Conservation (phyloP, 805 yeast genomes). For the Candida silvatica region DNA sequence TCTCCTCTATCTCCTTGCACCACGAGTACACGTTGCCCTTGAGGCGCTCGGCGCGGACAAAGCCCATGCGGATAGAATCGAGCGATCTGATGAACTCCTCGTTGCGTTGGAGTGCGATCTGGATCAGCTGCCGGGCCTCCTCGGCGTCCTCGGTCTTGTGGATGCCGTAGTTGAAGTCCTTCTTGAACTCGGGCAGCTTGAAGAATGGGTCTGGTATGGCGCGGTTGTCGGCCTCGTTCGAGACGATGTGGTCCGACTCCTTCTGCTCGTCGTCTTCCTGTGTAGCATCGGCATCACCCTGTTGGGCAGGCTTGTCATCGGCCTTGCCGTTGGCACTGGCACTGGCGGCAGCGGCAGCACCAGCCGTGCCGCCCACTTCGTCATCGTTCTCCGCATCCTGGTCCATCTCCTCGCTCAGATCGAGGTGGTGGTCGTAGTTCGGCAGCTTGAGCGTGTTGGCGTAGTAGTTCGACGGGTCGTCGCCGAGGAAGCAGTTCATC, state of each 20-base stretch:
- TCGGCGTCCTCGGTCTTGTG: slow-evolving; percentile 50
- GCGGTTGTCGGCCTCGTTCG: slow-evolving; percentile 6
- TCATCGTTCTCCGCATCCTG: slow-evolving; percentile 5
- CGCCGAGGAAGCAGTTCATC: slow-evolving; percentile 78
- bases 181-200: slow-evolving; percentile 43
- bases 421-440: slow-evolving; percentile 57
- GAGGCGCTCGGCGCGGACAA: slow-evolving; percentile 70
- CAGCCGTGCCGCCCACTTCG: not conserved
- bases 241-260: slow-evolving; percentile 3
- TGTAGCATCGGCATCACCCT: slow-evolving; percentile 11
- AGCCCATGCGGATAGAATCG: slow-evolving; percentile 61
- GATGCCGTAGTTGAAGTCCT: slow-evolving; percentile 40
- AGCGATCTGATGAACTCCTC: slow-evolving; percentile 83
- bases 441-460: slow-evolving; percentile 62
- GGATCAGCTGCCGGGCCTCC: slow-evolving; percentile 65
- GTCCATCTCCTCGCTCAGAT: slow-evolving; percentile 18
- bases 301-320: not conserved
- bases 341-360: slow-evolving; percentile 5
- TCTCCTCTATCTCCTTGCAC: slow-evolving; percentile 80
- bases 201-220: slow-evolving; percentile 50
- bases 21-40: slow-evolving; percentile 65
- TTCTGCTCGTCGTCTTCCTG: slow-evolving; percentile 8
- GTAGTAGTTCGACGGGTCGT: slow-evolving; percentile 61
- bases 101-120: slow-evolving; percentile 70
- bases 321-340: slow-evolving; percentile 3